Conservation (phyloP, 768 basidiomycete genomes). For the Termitomyces sp. region DNA sequence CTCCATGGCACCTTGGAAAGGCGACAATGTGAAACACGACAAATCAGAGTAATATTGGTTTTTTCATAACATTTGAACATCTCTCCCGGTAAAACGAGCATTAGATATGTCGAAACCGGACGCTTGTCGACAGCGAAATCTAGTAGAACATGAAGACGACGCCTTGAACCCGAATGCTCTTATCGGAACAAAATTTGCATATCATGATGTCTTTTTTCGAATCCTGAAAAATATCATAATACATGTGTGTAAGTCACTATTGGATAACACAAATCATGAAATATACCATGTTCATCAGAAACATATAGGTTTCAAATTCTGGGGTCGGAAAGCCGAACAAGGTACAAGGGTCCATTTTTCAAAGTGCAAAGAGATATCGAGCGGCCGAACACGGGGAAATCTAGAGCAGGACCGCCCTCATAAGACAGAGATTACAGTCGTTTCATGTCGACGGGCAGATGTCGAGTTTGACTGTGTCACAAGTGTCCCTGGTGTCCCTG, state of each 20-base stretch:
- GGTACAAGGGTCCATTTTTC: not conserved
- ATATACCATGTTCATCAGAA: not conserved
- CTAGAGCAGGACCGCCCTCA: not conserved
- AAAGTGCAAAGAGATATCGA: not conserved
- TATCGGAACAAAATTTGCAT: not conserved
- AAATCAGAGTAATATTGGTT: not conserved
- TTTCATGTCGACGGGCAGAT: not conserved
- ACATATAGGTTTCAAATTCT: not conserved
- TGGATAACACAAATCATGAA: not conserved
- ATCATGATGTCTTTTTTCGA: not conserved
- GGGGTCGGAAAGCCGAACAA: not conserved
- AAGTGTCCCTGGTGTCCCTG: not conserved
- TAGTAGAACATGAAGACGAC: not conserved
- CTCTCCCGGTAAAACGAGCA: not conserved
- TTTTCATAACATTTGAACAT: not conserved
- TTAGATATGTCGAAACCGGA: no score
- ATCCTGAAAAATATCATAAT: not conserved
- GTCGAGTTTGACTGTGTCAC: not conserved
- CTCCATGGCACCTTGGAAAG: not conserved
- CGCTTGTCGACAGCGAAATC: not conserved
- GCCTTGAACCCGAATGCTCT: not conserved
- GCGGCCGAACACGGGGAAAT: not conserved
- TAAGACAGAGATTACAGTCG: not conserved
- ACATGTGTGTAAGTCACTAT: not conserved
- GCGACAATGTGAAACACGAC: not conserved